Percentiles rank a stretch among this genome's conserved stretches.
These are phyloP conservation scores for Globisporangium middletonii DNA, from an alignment of 352 stramenopile species.

Conservation along the genomic window DNA sequence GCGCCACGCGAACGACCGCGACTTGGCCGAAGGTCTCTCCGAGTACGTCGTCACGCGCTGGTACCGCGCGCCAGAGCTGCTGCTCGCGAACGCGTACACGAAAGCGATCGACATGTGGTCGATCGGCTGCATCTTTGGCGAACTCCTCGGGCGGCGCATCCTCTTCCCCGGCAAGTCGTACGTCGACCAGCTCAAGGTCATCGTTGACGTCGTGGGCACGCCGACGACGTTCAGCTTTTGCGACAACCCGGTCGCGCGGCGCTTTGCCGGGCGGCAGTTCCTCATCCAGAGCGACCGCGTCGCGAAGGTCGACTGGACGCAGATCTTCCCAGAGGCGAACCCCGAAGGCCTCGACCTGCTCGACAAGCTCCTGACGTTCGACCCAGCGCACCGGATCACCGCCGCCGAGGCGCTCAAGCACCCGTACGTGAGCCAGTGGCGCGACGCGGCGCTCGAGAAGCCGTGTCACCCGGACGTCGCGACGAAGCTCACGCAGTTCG, in stretches of 20 bases:
- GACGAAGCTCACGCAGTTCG: slow-evolving; percentile 54
- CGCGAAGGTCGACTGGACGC: slow-evolving; percentile 67
- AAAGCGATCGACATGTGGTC: slow-evolving; percentile 94
- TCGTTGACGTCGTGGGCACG: slow-evolving; percentile 82
- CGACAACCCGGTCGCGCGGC: slow-evolving; percentile 75
- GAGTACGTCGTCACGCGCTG: slow-evolving; percentile 94
- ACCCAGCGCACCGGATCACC: slow-evolving; percentile 83
- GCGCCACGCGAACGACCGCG: slow-evolving; percentile 64
- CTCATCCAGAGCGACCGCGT: slow-evolving; percentile 65
- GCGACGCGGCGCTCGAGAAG: slow-evolving; percentile 53
- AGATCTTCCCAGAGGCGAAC: slow-evolving; percentile 80
- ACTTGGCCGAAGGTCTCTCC: slow-evolving; percentile 79
- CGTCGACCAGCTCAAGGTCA: slow-evolving; percentile 85
- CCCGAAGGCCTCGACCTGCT: slow-evolving; percentile 84
- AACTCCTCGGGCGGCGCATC: slow-evolving; percentile 91
- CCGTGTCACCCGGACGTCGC: slow-evolving; percentile 48
- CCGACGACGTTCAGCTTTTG: slow-evolving; percentile 82
- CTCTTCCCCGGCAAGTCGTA: slow-evolving; percentile 85
- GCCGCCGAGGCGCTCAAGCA: slow-evolving; percentile 79
- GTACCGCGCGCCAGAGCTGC: slow-evolving; percentile 85
- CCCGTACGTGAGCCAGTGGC: slow-evolving; percentile 86
- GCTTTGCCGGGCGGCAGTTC: slow-evolving; percentile 82
- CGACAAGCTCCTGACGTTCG: slow-evolving; percentile 83
- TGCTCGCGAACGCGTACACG: slow-evolving; percentile 80
- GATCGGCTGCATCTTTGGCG: slow-evolving; percentile 99